phyloP scores from a whole-genome alignment of 192 early-diverging fungal species.

The Backusella westeae region DNA sequence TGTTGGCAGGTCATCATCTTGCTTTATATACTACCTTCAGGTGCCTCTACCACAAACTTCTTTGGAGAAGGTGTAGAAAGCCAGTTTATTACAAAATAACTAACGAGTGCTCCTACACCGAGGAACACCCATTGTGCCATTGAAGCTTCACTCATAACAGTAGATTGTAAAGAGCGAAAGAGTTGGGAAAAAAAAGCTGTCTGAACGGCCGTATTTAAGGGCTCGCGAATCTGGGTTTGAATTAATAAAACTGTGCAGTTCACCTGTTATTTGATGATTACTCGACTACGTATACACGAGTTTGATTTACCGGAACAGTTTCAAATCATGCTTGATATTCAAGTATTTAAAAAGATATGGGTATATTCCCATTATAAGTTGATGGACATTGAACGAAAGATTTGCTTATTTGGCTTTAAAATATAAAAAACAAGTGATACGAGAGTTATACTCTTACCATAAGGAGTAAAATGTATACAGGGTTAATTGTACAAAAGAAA shows the following conservation, averaged over 20 bases:
- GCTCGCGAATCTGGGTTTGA: background rate
- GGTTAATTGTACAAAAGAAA: background rate
- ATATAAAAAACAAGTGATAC: background rate
- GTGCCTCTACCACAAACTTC: slow-evolving; percentile 1
- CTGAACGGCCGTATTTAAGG: background rate
- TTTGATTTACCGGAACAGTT: background rate
- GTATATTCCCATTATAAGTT: background rate
- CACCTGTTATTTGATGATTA: background rate
- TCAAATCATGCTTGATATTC: background rate
- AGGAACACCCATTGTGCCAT: background rate
- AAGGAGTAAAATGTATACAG: background rate
- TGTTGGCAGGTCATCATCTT: background rate
- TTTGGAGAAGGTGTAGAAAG: slow-evolving; percentile 2
- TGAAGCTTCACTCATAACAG: background rate
- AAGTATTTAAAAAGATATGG: background rate
- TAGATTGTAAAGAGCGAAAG: background rate
- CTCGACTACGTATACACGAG: background rate
- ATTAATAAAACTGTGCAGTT: background rate
- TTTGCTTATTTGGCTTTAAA: background rate
- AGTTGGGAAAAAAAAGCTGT: background rate
- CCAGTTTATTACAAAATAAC: background rate
- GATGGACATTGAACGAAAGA: background rate
- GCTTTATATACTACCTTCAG: background rate
- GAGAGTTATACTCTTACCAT: background rate
- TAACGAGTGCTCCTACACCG: background rate